Evolutionary conservation across 179 eudicot genomes (phyloP).

Genomic region (Camellia oleifera): DNA sequence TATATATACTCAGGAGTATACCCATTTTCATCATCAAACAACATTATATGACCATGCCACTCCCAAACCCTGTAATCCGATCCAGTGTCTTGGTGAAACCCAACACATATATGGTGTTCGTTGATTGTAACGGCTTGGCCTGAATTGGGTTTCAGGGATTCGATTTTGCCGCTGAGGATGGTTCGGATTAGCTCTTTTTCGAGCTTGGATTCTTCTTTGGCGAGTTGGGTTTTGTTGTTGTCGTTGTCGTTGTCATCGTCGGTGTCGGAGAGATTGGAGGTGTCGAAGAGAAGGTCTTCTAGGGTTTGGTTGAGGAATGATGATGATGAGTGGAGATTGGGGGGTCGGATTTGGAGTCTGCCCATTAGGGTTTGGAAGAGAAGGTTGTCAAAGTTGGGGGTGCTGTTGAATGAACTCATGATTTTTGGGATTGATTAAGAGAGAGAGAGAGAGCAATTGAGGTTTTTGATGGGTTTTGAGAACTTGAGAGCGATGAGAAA

Average conservation of each 20-base stretch:
- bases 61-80: slow-evolving; percentile 95
- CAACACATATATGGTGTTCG: slow-evolving; percentile 82
- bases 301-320: slow-evolving; percentile 54
- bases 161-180: slow-evolving; percentile 60
- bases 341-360: slow-evolving; percentile 58
- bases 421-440: background rate
- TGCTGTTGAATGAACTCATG: slow-evolving; percentile 57
- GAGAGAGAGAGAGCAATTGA: no score
- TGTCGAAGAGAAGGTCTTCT: slow-evolving; percentile 62
- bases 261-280: slow-evolving; percentile 37
- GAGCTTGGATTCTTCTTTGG: slow-evolving; percentile 73
- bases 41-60: slow-evolving; percentile 96
- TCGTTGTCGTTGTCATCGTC: slow-evolving; percentile 27
- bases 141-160: slow-evolving; percentile 76
- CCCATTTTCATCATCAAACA: slow-evolving; percentile 87
- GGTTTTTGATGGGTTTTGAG: no score
- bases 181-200: slow-evolving; percentile 66
- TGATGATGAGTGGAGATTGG: slow-evolving; percentile 24
- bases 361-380: slow-evolving; percentile 75
- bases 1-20: slow-evolving; percentile 84
- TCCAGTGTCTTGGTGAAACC: slow-evolving; percentile 70
- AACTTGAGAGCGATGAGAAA: no score
- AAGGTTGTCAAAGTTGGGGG: slow-evolving; percentile 75
- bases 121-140: slow-evolving; percentile 80
- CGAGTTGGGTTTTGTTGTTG: slow-evolving; percentile 42